Evolutionary conservation across 225 moss, liverwort and hornwort genomes (phyloP), one percentile per base, ranked within the genome.

Genomic region (Ulota crispa): DNA sequence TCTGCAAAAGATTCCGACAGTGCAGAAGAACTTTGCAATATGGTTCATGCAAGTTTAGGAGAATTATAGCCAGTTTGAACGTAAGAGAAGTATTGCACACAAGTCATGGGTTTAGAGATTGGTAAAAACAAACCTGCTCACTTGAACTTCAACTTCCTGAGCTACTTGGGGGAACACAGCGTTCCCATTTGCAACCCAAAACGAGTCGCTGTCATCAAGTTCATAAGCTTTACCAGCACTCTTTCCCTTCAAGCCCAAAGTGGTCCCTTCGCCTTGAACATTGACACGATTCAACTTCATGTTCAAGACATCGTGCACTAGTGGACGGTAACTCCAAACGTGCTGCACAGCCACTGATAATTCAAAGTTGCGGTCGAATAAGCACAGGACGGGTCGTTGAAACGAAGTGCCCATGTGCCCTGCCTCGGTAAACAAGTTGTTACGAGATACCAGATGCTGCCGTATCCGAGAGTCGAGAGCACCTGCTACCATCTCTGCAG

Each of bases 371-470:
- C 96, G 91, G 77, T 99, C 98, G 52, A 99, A 96, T 67, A 96
- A 87, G 75, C 96, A 99, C 72, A 99, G 67, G 30, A 99, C 91
- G 6, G 98, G 98, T 64, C 94, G 94, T 86, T 96, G 98, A 72
- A 99, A 96, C 20, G 96, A 94, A 62, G 92, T 94, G 68, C 97
- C 93, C 68, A 99, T 92, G 62, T 96, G 98, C 42, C 98, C 98
- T 72, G 93, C 96, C 83, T 99, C 98, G n/a, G 93, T 96, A 75
- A 99, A 96, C 67, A 99, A 80, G 73, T 99, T 99, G 82, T 99
- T 96, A 77, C 95, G 92, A 56, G 98, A 92, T 65, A 99, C 98
- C 65, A 99, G 77, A 80, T 99, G 98, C 74, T 99, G 92, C 59
- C 98, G 87, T 55, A 99, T 88, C 62, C 94, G 85, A 73, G 96